phyloP scores from a whole-genome alignment of 495 filamentous ascomycete species.

The Haplographium delicatum region DNA sequence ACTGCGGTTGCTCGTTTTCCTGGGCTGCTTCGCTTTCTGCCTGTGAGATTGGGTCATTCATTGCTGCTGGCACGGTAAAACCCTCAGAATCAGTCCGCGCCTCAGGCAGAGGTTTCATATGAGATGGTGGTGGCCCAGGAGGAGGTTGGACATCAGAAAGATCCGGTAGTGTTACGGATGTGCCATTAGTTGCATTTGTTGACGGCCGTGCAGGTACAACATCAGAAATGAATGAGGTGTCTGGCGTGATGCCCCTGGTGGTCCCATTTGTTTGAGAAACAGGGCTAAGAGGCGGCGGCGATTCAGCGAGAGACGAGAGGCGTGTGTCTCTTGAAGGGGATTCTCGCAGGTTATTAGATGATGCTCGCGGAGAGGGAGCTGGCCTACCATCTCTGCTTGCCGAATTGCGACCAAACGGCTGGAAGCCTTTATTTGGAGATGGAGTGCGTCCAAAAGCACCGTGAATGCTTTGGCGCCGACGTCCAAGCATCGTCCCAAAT shows the following conservation, averaged over 20 bases:
- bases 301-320: slow-evolving; percentile 46
- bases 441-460: slow-evolving; percentile 40
- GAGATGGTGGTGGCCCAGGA: slow-evolving; percentile 40
- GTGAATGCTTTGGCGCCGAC: slow-evolving; percentile 55
- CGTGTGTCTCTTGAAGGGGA: slow-evolving; percentile 36
- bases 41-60: slow-evolving; percentile 75
- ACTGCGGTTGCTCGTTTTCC: slow-evolving; percentile 59
- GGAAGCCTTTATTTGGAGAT: slow-evolving; percentile 37
- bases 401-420: slow-evolving; percentile 37
- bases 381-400: slow-evolving; percentile 45
- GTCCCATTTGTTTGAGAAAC: slow-evolving; percentile 20
- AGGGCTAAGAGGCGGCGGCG: slow-evolving; percentile 30
- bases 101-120: slow-evolving; percentile 27
- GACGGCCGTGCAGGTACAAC: slow-evolving; percentile 6
- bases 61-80: slow-evolving; percentile 62
- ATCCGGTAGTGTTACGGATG: slow-evolving; percentile 15
- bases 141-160: slow-evolving; percentile 36
- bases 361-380: slow-evolving; percentile 43
- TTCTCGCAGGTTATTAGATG: slow-evolving; percentile 49
- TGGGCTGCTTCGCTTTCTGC: slow-evolving; percentile 72
- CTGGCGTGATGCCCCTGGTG: slow-evolving; percentile 17
- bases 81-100: slow-evolving; percentile 53
- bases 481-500: slow-evolving; percentile 74
- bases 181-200: slow-evolving; percentile 15
- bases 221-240: slow-evolving; percentile 15